Percentiles rank a stretch among this genome's conserved stretches.
phyloP scores from a whole-genome alignment of 768 basidiomycete genomes.

The Pleurotus sapidus region DNA sequence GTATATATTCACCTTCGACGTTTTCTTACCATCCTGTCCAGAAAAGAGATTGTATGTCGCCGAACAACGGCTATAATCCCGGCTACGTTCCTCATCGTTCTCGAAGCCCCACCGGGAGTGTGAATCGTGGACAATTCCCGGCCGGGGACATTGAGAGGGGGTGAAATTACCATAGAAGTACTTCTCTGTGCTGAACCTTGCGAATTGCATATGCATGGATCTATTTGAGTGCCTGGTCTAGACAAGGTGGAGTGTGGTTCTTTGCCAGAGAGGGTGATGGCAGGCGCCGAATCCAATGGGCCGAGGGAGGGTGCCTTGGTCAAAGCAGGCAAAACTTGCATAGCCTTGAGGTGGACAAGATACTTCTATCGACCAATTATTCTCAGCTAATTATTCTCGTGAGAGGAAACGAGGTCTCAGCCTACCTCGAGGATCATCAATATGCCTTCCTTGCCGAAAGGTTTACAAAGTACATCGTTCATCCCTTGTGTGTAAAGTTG shows the following conservation, averaged over 20 bases:
- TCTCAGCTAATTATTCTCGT: background rate
- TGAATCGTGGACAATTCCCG: too few species aligned
- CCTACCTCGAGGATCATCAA: constrained; percentile 3
- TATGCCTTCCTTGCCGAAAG: background rate
- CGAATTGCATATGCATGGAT: background rate
- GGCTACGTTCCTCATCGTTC: too few species aligned
- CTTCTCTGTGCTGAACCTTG: background rate
- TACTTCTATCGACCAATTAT: background rate
- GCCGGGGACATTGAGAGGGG: background rate
- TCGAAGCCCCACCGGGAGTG: too few species aligned
- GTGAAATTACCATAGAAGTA: background rate
- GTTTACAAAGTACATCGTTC: constrained; percentile 6
- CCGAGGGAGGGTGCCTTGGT: background rate
- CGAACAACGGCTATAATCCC: too few species aligned
- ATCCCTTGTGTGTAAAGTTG: background rate
- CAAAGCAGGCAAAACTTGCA: background rate
- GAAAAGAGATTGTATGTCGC: too few species aligned
- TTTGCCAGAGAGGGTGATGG: background rate
- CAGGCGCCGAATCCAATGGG: background rate
- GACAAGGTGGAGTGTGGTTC: background rate
- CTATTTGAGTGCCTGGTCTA: background rate
- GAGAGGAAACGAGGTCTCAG: background rate
- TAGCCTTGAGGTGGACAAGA: constrained; percentile 6
- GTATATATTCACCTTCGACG: too few species aligned
- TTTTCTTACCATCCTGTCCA: too few species aligned